Evolutionary conservation across 345 rosid genomes (phyloP).

Genomic region (Viola odorata): DNA sequence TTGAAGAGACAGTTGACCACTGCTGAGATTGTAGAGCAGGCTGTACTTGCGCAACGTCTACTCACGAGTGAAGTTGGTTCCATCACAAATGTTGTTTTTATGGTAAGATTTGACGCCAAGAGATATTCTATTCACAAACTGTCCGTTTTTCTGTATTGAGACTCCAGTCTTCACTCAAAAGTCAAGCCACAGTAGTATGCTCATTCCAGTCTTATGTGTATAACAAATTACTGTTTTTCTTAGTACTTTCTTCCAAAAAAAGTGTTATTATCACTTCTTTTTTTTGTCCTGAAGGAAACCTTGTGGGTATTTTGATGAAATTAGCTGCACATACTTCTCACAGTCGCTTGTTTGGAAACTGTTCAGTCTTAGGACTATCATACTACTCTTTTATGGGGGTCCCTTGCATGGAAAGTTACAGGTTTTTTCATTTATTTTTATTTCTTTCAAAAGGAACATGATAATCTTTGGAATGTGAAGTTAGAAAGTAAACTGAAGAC

Average conservation of each 20-base stretch:
- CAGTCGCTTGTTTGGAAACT: no score
- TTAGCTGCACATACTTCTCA: no score
- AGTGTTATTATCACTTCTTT: neutral
- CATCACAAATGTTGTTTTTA: constrained; percentile 83
- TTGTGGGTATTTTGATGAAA: no score
- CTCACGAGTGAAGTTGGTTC: constrained; percentile 59
- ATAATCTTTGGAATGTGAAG: no score
- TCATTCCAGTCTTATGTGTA: neutral
- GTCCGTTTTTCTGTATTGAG: neutral
- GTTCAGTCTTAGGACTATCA: no score
- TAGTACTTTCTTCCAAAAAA: neutral
- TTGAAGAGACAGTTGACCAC: constrained; percentile 73
- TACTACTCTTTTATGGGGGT: no score
- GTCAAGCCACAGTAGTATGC: neutral
- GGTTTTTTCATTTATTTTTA: no score
- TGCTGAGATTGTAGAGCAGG: constrained; percentile 92
- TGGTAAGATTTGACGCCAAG: constrained; percentile 44
- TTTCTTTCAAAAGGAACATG: no score
- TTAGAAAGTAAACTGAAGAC: no score
- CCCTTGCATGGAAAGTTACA: no score
- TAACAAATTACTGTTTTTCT: neutral
- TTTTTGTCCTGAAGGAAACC: no score
- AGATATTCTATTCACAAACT: neutral
- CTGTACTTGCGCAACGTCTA: constrained; percentile 62
- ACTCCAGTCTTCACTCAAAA: no score